Evolutionary conservation across 225 moss, liverwort and hornwort genomes (phyloP), one percentile per base, ranked within the genome.

Genomic region (Bryoerythrophyllum caledonicum): DNA sequence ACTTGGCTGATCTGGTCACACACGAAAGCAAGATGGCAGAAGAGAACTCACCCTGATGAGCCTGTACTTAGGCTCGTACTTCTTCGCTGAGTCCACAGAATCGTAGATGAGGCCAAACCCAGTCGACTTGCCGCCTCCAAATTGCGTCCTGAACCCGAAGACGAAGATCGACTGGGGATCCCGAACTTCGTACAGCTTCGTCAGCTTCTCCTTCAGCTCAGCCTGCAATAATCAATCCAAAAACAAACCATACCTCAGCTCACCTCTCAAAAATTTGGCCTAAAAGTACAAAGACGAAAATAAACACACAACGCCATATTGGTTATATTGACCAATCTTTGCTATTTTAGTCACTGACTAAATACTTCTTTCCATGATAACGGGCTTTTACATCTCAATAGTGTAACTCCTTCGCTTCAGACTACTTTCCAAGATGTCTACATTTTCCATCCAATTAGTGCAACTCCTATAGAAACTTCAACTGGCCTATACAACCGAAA

Each of bases 111-210:
- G 86, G 63, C 96, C 94, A 37, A 96, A 96, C 28, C 96, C 96
- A 14, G 92, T 92, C 14, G 96, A 96, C 83, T 96, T 96, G 38
- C 96, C 96, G 51, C 96, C 96, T 86, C 96, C 96, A 16, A 96
- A 96, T 37, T 96, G 95, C 25, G 96, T 96, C 67, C 96, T 87
- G 85, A 96, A 96, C 51, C 96, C 96, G 70, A 96, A 96, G 56
- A 96, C 96, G 56, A 93, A 96, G 64, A 96, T 90, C 28, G 79
- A 16, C 69, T 91, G 91, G 20, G 89, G 46, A 76, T 96, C 96
- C 7, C 91, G 89, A 37, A 96, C 89, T 41, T 96, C 92, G 53
- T 96, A 96, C 13, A 93, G 82, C 65, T 92, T 94, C 10, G 89
- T 82, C 38, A 96, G 90, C 88, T 94, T 93, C 79, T 96, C 93